Evolutionary conservation across 441 rosid species (phyloP).

Genomic region (Jatropha multifida): DNA sequence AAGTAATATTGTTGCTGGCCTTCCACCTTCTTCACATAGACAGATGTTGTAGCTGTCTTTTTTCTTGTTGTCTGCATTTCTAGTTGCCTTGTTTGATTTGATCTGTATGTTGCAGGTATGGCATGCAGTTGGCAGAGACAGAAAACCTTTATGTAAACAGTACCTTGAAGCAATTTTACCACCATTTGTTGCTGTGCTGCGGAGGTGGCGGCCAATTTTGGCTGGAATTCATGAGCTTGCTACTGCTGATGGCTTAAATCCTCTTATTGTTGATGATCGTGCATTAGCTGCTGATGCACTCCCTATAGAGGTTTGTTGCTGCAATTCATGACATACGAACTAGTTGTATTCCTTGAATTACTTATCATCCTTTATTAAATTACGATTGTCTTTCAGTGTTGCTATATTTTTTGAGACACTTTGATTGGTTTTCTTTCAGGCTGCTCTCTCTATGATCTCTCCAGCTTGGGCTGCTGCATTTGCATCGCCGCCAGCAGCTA

Average conservation of each 20-base stretch:
- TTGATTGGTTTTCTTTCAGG: constrained; percentile 43
- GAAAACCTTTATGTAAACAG: constrained; percentile 84
- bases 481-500: constrained; percentile 99
- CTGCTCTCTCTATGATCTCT: constrained; percentile 94
- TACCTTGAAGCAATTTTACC: constrained; percentile 95
- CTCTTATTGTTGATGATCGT: constrained; percentile 92
- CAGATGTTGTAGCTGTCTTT: constrained; percentile 18
- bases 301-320: constrained; percentile 69
- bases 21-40: constrained; percentile 22
- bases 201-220: constrained; percentile 99
- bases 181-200: constrained; percentile 93
- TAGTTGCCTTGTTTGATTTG: constrained; percentile 22
- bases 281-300: constrained; percentile 96
- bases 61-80: constrained; percentile 24
- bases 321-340: neutral
- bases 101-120: constrained; percentile 62
- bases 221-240: constrained; percentile 99
- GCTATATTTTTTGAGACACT: neutral
- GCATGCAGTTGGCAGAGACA: constrained; percentile 93
- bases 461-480: constrained; percentile 99
- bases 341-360: neutral
- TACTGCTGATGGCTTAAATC: constrained; percentile 96
- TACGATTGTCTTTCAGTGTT: neutral
- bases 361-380: neutral
- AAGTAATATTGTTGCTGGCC: constrained; percentile 6